A percentile compares a stretch with the other conserved stretches of the same genome.
phyloP scores from a whole-genome alignment of 75 land plant species.

The Chamaecyparis obtusa region DNA sequence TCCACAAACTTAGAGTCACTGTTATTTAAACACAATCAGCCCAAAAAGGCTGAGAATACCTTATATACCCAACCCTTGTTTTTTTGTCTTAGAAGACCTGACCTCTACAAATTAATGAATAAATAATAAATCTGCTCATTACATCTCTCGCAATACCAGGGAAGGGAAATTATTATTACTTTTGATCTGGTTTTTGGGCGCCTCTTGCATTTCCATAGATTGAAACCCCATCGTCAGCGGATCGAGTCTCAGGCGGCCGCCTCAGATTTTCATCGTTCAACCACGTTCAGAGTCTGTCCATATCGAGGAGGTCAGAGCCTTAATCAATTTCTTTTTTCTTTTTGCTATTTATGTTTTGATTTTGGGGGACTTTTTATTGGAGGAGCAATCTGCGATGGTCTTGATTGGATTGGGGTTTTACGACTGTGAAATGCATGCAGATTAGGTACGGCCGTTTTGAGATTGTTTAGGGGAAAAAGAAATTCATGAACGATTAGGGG shows the following conservation, averaged over 20 bases:
- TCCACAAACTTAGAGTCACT: too few relatives aligned
- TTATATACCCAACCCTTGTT: too few relatives aligned
- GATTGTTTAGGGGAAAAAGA: background rate
- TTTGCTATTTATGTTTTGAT: background rate
- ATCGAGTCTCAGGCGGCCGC: slow-evolving; percentile 1
- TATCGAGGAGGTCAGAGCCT: background rate
- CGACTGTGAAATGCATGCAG: background rate
- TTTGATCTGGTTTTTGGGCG: background rate
- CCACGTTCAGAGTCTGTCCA: background rate
- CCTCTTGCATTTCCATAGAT: background rate
- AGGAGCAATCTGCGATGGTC: background rate
- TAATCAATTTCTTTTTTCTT: background rate
- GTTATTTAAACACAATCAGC: too few relatives aligned
- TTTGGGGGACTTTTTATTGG: background rate
- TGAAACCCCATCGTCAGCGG: slow-evolving; percentile 1
- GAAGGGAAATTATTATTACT: background rate
- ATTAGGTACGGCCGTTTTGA: background rate
- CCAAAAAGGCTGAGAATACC: too few relatives aligned
- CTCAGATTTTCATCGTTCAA: background rate
- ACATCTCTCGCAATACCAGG: background rate
- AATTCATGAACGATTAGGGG: background rate
- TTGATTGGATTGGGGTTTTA: background rate
- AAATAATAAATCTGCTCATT: background rate
- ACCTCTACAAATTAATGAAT: too few relatives aligned
- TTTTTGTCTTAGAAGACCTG: too few relatives aligned